Evolutionary conservation across 1,284 basidiomycete species (phyloP), one percentile per base, ranked within the genome.

Genomic region (Trichosporon sp.): DNA sequence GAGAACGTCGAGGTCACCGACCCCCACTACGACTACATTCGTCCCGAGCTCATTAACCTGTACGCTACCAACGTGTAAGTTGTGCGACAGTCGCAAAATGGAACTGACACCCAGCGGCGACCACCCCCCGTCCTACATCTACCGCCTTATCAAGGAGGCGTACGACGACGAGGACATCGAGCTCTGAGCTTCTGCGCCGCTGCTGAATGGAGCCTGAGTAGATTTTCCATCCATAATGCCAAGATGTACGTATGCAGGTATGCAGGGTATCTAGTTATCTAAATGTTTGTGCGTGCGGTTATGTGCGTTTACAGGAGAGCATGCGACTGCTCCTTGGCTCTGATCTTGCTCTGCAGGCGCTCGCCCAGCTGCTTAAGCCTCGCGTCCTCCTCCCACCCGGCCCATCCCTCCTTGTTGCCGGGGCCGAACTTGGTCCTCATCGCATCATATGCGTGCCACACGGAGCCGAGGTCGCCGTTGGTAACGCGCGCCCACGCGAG

Each of bases 11-110:
- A 97, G 73, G 91, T 96, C 11, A 86, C 93, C 38, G 94, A 93
- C 78, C 94, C 95, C 21, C 92, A 92, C 78, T 98, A 92, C 80
- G 96, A 99, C 82, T 96, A 97, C 82, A 91, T 99, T 56, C 87
- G 89, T 60, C 95, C 95, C 12, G 93, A 97, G 79, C 84, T 97
- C 71, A 88, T 99, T 66, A 92, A 95, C 79, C 91, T 95, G 21
- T 96, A 94, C 80, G 93, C 98, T 76, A 98, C 95, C 11, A 99
- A 99, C 76, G 92, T 95, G 93, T 95, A 80, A 86, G 92, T 89
- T 1, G 6, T 18, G 12, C 27, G 18, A 42, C 18, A n/a, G 23
- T 13, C 29, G 64, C 60, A 51, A 70, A 42, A 25, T 32, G 44
- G 12, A 62, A 31, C 73, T 73, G 51, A 69, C 64, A 11, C 72